These are phyloP conservation scores for Galeopsis tetrahit DNA, from an alignment of 257 asterid genomes.

Conservation along the genomic window DNA sequence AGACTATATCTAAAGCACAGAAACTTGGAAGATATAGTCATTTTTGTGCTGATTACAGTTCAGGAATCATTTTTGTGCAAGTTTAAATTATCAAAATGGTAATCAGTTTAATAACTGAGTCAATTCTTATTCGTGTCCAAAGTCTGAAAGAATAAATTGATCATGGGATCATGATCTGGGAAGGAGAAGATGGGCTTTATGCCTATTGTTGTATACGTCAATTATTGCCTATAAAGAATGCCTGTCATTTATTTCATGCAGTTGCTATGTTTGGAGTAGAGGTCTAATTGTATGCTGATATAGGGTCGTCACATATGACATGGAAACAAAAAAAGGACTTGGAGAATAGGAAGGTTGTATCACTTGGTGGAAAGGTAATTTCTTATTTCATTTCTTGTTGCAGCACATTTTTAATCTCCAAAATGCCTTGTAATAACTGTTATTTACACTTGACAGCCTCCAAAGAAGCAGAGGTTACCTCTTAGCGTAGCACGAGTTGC, in stretches of 20 bases:
- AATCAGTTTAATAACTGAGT: no score
- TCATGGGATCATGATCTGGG: neutral
- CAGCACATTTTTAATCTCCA: neutral
- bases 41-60: no score
- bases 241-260: neutral
- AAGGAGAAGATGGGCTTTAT: neutral
- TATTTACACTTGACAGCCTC: conserved; percentile 51
- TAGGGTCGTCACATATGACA: conserved; percentile 70
- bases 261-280: neutral
- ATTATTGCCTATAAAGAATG: neutral
- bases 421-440: neutral
- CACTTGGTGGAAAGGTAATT: conserved; percentile 86
- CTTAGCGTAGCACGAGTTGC: conserved; percentile 77
- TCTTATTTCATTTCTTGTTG: neutral
- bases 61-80: no score
- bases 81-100: no score
- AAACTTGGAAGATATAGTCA: no score
- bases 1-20: neutral
- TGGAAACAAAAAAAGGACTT: conserved; percentile 73
- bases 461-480: conserved; percentile 80
- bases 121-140: neutral
- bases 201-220: neutral
- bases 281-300: conserved; percentile 11
- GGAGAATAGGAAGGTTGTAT: conserved; percentile 60
- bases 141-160: neutral